Evolutionary conservation across 139 green algal genomes (phyloP).

Genomic region (Zygnema cylindricum): DNA sequence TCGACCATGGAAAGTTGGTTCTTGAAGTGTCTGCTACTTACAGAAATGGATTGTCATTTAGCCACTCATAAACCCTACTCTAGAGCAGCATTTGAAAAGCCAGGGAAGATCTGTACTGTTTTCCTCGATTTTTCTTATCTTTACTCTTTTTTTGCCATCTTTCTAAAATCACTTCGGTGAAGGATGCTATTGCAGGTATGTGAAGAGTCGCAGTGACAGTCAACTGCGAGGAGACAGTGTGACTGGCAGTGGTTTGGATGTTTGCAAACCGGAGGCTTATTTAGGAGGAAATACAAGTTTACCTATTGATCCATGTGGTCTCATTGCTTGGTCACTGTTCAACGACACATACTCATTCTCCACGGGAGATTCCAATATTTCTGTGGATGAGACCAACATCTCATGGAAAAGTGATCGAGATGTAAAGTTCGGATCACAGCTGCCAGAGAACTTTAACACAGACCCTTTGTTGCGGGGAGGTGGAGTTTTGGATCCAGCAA

Average conservation of each 20-base stretch:
- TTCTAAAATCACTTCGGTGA: no score
- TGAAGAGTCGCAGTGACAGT: constrained; percentile 77
- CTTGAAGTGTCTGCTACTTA: no score
- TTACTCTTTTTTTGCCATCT: no score
- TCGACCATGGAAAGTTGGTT: no score
- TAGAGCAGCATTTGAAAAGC: no score
- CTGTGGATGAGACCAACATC: constrained; percentile 72
- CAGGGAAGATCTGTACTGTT: no score
- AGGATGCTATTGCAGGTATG: constrained; percentile 68
- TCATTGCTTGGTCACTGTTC: constrained; percentile 91
- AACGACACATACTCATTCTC: constrained; percentile 77
- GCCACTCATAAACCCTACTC: no score
- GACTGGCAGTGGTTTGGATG: constrained; percentile 59
- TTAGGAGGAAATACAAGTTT: constrained; percentile 7
- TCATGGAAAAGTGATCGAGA: constrained; percentile 75
- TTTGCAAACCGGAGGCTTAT: constrained; percentile 72
- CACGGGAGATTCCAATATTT: background rate
- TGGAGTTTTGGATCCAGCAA: constrained; percentile 63
- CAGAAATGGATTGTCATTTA: no score
- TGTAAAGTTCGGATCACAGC: constrained; percentile 73
- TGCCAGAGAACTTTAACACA: constrained; percentile 80
- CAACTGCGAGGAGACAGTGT: constrained; percentile 73
- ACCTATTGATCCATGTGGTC: constrained; percentile 89
- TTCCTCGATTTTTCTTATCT: no score
- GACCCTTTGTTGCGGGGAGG: constrained; percentile 69